A percentile compares a stretch with the other conserved stretches of the same genome.
These are phyloP conservation scores for Chlamydomonas schloesseri DNA, from an alignment of 139 green algal genomes.

Conservation along the genomic window DNA sequence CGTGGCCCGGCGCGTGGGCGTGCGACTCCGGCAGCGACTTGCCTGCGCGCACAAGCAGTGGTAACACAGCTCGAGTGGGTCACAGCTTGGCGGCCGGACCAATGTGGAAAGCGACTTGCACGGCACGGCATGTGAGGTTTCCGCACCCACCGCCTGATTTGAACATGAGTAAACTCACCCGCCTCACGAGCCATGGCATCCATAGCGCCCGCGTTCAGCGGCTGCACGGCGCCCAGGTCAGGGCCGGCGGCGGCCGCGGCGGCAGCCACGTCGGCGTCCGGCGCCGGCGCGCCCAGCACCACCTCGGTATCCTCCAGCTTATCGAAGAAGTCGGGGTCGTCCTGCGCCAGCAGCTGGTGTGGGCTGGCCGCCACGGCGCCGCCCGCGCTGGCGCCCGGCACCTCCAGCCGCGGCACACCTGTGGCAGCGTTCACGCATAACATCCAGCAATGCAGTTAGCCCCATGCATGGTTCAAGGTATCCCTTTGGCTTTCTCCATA, in stretches of 20 bases:
- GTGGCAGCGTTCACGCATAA: too few species aligned
- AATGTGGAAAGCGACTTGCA: too few species aligned
- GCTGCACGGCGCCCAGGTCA: slow-evolving; percentile 36
- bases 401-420: slow-evolving; percentile 38
- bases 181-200: slow-evolving; percentile 29
- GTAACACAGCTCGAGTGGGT: too few species aligned
- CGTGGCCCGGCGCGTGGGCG: slow-evolving; percentile 29
- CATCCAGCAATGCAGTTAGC: too few species aligned
- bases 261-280: background rate
- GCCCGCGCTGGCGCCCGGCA: background rate
- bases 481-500: too few species aligned
- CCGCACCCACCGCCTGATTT: too few species aligned
- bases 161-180: too few species aligned
- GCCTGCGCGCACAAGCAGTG: background rate
- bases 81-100: too few species aligned
- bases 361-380: slow-evolving; percentile 3
- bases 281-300: background rate
- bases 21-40: background rate
- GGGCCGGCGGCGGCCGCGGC: background rate
- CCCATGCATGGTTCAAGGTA: too few species aligned
- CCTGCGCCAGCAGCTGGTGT: slow-evolving; percentile 33
- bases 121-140: too few species aligned
- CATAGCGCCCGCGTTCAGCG: slow-evolving; percentile 21
- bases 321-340: slow-evolving; percentile 81
- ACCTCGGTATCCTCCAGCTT: slow-evolving; percentile 55